phyloP scores from a whole-genome alignment of 176 grass and related monocot species.

The Carex littledalei region DNA sequence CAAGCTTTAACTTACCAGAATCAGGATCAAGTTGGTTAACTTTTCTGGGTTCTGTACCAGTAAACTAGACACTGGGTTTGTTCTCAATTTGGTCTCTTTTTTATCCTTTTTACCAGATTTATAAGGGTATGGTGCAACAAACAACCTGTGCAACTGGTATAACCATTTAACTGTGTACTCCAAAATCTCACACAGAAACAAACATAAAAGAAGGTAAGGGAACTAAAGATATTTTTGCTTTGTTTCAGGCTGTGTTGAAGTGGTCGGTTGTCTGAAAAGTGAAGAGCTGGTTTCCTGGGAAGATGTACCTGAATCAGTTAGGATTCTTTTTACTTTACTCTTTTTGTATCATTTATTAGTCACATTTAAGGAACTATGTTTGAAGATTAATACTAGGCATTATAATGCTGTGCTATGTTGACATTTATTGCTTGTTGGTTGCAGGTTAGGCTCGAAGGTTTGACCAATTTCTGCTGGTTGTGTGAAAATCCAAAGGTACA shows the following conservation, averaged over 20 bases:
- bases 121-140: not conserved
- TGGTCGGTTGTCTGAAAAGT: slow-evolving; percentile 66
- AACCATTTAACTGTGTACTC: not conserved
- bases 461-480: slow-evolving; percentile 85
- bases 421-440: slow-evolving; percentile 2
- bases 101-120: not conserved
- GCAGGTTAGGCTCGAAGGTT: slow-evolving; percentile 81
- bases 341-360: not conserved
- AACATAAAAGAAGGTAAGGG: not conserved
- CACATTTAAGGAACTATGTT: not conserved
- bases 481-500: slow-evolving; percentile 70
- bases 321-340: not conserved
- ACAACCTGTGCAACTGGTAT: not conserved
- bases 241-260: slow-evolving; percentile 67
- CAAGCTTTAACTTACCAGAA: not conserved
- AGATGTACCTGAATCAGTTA: slow-evolving; percentile 60
- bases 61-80: not conserved
- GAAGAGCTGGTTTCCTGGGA: slow-evolving; percentile 74
- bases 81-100: not conserved
- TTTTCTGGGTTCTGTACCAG: not conserved
- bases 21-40: not conserved
- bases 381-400: not conserved
- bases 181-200: not conserved
- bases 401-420: slow-evolving; percentile 1
- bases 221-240: not conserved